These are phyloP conservation scores for Hyaloraphidium curvatum DNA, from an alignment of 192 early-diverging fungal genomes.

Conservation along the genomic window DNA sequence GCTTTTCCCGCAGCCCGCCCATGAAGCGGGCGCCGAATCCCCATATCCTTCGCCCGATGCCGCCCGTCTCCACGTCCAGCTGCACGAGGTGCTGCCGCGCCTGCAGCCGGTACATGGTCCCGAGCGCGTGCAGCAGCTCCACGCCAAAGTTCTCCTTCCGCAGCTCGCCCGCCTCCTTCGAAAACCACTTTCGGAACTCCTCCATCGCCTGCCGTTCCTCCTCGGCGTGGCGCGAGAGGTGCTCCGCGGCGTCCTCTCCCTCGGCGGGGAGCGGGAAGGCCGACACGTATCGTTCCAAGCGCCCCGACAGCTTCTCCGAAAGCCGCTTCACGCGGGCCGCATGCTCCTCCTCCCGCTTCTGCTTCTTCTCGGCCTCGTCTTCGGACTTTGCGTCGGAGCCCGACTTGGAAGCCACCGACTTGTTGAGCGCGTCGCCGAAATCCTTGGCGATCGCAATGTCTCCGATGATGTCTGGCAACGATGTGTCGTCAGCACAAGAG, in stretches of 20 bases:
- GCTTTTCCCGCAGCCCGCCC: conserved; percentile 59
- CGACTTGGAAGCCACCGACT: background rate
- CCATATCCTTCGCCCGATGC: conserved; percentile 22
- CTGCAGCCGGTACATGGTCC: conserved; percentile 76
- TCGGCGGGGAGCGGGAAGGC: no score
- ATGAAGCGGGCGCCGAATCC: conserved; percentile 20
- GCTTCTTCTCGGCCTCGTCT: conserved; percentile 21
- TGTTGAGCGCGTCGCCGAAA: conserved; percentile 46
- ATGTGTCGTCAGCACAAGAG: no score
- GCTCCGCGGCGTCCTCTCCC: conserved; percentile 7
- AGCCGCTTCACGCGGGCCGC: conserved; percentile 39
- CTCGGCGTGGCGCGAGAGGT: conserved; percentile 6
- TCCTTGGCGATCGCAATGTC: conserved; percentile 91
- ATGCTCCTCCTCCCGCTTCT: conserved; percentile 18
- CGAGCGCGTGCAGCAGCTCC: conserved; percentile 82
- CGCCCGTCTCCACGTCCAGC: conserved; percentile 33
- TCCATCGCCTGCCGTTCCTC: conserved; percentile 25
- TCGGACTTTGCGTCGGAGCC: conserved; percentile 24
- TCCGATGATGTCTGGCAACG: conserved; percentile 95
- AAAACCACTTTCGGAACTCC: conserved; percentile 45
- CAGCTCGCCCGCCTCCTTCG: conserved; percentile 67
- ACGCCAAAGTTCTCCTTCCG: conserved; percentile 81
- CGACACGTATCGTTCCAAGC: conserved; percentile 39
- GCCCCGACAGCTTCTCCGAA: conserved; percentile 23
- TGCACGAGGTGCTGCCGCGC: conserved; percentile 59